phyloP scores from a whole-genome alignment of 2,329 filamentous ascomycete species.

The Xylogone sp. region DNA sequence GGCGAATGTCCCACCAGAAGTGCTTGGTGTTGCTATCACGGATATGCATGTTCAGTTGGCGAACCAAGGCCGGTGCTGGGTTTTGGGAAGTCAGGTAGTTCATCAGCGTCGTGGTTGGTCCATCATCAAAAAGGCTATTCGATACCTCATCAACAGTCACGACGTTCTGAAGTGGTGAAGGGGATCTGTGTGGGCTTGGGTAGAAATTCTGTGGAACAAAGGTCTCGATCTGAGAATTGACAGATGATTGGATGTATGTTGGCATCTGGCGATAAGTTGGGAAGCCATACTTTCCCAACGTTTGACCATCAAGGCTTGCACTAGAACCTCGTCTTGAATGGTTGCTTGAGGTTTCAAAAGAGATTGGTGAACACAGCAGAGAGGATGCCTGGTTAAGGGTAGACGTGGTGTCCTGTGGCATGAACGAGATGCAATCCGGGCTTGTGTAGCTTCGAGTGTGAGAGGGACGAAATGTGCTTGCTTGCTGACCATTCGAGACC shows the following conservation, averaged over 20 bases:
- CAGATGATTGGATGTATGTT: conserved; percentile 37
- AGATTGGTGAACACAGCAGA: conserved; percentile 27
- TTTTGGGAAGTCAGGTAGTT: conserved; percentile 76
- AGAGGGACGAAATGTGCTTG: conserved; percentile 37
- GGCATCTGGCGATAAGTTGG: conserved; percentile 80
- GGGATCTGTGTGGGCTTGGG: conserved; percentile 35
- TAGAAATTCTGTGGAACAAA: conserved; percentile 41
- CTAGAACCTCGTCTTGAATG: conserved; percentile 60
- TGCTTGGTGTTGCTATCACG: conserved; percentile 69
- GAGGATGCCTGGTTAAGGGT: conserved; percentile 25
- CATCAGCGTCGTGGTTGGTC: conserved; percentile 63
- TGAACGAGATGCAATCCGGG: conserved; percentile 48
- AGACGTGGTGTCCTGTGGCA: conserved; percentile 19
- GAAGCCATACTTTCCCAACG: conserved; percentile 70
- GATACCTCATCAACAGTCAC: conserved; percentile 28
- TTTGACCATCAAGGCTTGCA: conserved; percentile 62
- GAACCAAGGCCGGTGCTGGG: conserved; percentile 77
- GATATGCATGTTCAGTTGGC: conserved; percentile 67
- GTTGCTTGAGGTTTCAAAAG: conserved; percentile 25
- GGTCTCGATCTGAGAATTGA: conserved; percentile 34
- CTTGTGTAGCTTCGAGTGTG: conserved; percentile 59
- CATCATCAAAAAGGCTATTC: conserved; percentile 27
- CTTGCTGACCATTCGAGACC: conserved; percentile 13
- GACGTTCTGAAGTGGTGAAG: conserved; percentile 35
- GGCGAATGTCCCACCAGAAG: conserved; percentile 96